A percentile compares a stretch with the other conserved stretches of the same genome.
These are phyloP conservation scores for Zasmidium angulare DNA, from an alignment of 2,329 filamentous ascomycete genomes.

Conservation along the genomic window DNA sequence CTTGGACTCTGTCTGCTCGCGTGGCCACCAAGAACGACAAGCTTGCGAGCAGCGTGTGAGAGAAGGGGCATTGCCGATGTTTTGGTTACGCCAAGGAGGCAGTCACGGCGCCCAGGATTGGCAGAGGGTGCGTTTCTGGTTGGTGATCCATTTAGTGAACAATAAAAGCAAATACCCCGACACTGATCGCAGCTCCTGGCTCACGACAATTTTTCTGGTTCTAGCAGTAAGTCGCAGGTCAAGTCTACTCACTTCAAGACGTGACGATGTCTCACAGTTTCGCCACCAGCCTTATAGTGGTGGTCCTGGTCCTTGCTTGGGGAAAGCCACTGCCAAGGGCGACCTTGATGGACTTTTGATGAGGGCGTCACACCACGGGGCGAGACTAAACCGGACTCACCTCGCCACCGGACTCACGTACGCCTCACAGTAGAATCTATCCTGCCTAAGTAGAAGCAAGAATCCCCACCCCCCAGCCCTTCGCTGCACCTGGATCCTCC, in stretches of 20 bases:
- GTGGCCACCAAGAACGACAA: not conserved
- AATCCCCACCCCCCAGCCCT: too few relatives aligned
- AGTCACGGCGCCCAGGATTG: not conserved
- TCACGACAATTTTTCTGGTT: too few relatives aligned
- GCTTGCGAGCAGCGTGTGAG: not conserved
- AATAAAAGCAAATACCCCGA: not conserved
- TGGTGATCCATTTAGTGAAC: too few relatives aligned
- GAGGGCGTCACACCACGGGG: not conserved
- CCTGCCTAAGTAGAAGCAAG: too few relatives aligned
- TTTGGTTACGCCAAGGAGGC: not conserved
- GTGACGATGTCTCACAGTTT: too few relatives aligned
- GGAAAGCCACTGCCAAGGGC: not conserved
- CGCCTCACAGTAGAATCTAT: too few relatives aligned
- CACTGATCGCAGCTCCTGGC: too few relatives aligned
- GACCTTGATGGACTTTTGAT: not conserved
- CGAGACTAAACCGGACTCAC: too few relatives aligned
- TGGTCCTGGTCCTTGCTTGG: not conserved
- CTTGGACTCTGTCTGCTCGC: not conserved
- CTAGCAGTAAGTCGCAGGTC: too few relatives aligned
- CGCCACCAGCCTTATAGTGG: not conserved
- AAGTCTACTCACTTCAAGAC: too few relatives aligned
- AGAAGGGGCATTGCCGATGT: not conserved
- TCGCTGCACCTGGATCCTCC: too few relatives aligned
- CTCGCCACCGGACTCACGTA: too few relatives aligned
- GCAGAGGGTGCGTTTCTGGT: not conserved